phyloP scores from a whole-genome alignment of 805 yeast genomes.

The Cyberlindnera mississippiensis region DNA sequence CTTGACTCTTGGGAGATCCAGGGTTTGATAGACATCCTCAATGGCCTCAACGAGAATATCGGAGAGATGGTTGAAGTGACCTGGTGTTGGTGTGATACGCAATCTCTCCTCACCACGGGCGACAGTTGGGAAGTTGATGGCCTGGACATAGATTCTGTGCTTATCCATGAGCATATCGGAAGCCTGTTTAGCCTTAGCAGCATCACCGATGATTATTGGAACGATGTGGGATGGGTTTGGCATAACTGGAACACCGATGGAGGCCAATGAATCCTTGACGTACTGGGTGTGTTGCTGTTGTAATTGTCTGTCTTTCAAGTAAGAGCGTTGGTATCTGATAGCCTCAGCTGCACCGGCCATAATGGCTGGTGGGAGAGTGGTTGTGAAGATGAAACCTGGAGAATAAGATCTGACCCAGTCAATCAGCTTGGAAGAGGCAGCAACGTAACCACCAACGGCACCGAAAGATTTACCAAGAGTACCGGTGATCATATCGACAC shows the following conservation, averaged over 20 bases:
- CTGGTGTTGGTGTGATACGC: slow-evolving; percentile 98
- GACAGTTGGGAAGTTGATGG: slow-evolving; percentile 97
- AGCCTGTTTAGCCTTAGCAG: slow-evolving; percentile 86
- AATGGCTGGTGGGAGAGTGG: slow-evolving; percentile 93
- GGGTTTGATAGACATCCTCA: slow-evolving; percentile 72
- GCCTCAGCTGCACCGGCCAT: slow-evolving; percentile 95
- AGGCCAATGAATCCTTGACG: slow-evolving; percentile 67
- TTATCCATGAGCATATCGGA: slow-evolving; percentile 83
- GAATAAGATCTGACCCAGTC: slow-evolving; percentile 97
- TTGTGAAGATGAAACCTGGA: slow-evolving; percentile 97
- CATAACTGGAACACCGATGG: slow-evolving; percentile 85
- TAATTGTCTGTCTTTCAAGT: slow-evolving; percentile 69
- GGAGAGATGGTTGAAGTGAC: slow-evolving; percentile 75
- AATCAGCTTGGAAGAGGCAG: slow-evolving; percentile 75
- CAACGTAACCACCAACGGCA: slow-evolving; percentile 95
- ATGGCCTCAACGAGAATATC: slow-evolving; percentile 75
- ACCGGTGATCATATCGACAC: slow-evolving; percentile 95
- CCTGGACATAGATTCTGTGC: slow-evolving; percentile 91
- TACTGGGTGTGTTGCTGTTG: slow-evolving; percentile 86
- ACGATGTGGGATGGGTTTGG: slow-evolving; percentile 98
- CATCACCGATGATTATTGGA: slow-evolving; percentile 92
- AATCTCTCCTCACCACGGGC: slow-evolving; percentile 93
- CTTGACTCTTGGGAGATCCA: slow-evolving; percentile 66
- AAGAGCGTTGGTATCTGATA: slow-evolving; percentile 75
- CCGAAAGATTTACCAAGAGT: slow-evolving; percentile 97